A percentile compares a stretch with the other conserved stretches of the same genome.
Conservation (phyloP, 192 early-diverging fungal species). For the Polychytrium aggregatum region DNA sequence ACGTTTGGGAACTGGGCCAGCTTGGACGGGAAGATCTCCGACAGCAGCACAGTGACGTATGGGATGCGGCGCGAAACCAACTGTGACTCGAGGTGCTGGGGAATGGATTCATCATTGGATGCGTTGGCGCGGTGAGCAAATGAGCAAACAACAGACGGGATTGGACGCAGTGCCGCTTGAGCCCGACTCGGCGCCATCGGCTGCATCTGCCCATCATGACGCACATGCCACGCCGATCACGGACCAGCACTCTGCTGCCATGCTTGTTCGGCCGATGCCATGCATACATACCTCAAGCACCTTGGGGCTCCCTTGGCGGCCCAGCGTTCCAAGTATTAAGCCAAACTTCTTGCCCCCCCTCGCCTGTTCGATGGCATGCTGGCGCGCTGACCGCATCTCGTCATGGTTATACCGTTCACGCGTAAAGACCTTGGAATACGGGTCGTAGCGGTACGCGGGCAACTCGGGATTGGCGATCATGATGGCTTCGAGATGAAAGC, state of each 20-base stretch:
- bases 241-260: not conserved
- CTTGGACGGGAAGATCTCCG: constrained; percentile 92
- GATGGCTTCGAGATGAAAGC: constrained; percentile 96
- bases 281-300: constrained; percentile 55
- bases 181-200: too few species aligned
- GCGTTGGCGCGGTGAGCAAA: too few species aligned
- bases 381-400: constrained; percentile 80
- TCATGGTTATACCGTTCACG: constrained; percentile 86
- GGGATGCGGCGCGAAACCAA: constrained; percentile 50
- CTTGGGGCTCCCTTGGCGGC: constrained; percentile 88
- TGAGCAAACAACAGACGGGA: too few species aligned
- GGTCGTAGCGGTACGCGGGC: constrained; percentile 88
- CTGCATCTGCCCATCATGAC: too few species aligned
- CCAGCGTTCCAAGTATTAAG: constrained; percentile 89
- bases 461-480: constrained; percentile 95
- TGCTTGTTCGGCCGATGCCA: not conserved
- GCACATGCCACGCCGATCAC: constrained; percentile 1
- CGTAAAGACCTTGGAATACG: constrained; percentile 85
- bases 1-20: constrained; percentile 73
- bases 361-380: constrained; percentile 67
- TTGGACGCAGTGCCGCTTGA: too few species aligned
- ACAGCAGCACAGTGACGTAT: constrained; percentile 67
- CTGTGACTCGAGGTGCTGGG: constrained; percentile 56
- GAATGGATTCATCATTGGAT: too few species aligned
- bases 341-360: constrained; percentile 71